Conservation (phyloP, 2,329 filamentous ascomycete genomes). For the Tolypocladium ovalisporum region DNA sequence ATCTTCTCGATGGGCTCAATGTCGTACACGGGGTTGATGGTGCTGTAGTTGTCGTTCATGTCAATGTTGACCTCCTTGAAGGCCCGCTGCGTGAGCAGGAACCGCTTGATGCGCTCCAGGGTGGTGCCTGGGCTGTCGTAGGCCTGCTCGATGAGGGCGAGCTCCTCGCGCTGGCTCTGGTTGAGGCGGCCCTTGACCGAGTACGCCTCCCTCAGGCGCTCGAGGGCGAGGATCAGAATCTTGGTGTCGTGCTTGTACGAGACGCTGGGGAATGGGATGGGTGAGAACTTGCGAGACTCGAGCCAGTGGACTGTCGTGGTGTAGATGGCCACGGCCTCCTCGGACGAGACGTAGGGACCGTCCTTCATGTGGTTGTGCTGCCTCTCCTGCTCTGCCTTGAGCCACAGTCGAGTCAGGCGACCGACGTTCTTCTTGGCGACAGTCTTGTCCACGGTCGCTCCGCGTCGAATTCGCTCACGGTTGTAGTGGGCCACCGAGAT, state of each 20-base stretch:
- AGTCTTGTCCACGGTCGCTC: slow-evolving; percentile 96
- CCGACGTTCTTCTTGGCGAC: slow-evolving; percentile 99
- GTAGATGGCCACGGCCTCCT: slow-evolving; percentile 97
- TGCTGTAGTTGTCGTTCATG: slow-evolving; percentile 99
- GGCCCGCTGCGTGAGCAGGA: slow-evolving; percentile 88
- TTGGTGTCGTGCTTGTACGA: slow-evolving; percentile 99
- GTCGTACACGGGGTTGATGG: slow-evolving; percentile 97
- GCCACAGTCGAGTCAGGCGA: slow-evolving; percentile 85
- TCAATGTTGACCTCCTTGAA: slow-evolving; percentile 99
- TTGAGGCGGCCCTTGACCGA: slow-evolving; percentile 95
- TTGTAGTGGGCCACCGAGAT: slow-evolving; percentile 99
- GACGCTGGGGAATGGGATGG: slow-evolving; percentile 96
- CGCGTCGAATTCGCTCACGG: slow-evolving; percentile 88
- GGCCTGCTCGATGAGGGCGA: slow-evolving; percentile 94
- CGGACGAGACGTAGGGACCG: slow-evolving; percentile 93
- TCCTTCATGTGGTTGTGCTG: slow-evolving; percentile 99
- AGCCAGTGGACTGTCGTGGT: slow-evolving; percentile 98
- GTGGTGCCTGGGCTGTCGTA: slow-evolving; percentile 97
- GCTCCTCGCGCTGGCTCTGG: slow-evolving; percentile 92
- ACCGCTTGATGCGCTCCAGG: slow-evolving; percentile 91
- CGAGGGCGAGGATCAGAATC: slow-evolving; percentile 89
- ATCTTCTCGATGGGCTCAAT: slow-evolving; percentile 99
- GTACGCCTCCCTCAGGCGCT: slow-evolving; percentile 88
- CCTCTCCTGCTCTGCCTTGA: slow-evolving; percentile 95
- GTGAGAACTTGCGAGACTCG: slow-evolving; percentile 95